These are phyloP conservation scores for Eudorina sp. DNA, from an alignment of 139 green algal species.

Conservation along the genomic window DNA sequence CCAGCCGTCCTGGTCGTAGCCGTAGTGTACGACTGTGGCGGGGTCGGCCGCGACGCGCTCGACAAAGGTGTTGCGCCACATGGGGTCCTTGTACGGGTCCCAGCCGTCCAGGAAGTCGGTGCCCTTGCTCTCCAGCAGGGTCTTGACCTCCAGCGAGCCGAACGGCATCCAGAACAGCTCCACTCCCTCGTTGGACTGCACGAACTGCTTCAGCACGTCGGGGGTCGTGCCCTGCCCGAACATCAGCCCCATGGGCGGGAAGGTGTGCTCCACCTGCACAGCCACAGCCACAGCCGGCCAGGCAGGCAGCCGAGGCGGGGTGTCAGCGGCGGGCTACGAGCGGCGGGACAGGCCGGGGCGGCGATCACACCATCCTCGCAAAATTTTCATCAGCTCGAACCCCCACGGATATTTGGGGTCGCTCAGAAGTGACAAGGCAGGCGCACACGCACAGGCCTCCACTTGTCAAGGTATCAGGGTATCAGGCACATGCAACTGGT, in stretches of 20 bases:
- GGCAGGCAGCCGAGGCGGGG: too few relatives aligned
- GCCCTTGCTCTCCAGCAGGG: not conserved
- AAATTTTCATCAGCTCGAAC: too few relatives aligned
- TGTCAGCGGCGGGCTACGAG: too few relatives aligned
- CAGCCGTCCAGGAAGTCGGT: not conserved
- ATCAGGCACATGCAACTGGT: too few relatives aligned
- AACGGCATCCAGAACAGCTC: constrained; percentile 7
- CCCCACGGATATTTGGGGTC: too few relatives aligned
- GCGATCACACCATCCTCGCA: too few relatives aligned
- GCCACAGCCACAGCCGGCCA: too few relatives aligned
- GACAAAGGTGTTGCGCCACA: not conserved
- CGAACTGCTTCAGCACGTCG: not conserved
- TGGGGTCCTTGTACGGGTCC: not conserved
- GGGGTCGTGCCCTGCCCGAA: not conserved
- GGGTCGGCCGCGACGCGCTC: not conserved
- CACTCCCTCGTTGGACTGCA: not conserved
- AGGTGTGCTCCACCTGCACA: not conserved
- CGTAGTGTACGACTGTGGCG: not conserved
- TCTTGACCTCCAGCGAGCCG: not conserved
- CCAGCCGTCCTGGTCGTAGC: not conserved
- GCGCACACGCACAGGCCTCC: too few relatives aligned
- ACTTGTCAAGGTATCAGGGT: too few relatives aligned
- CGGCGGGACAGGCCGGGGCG: too few relatives aligned
- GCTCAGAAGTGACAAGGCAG: too few relatives aligned
- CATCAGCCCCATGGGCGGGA: not conserved